A percentile compares a stretch with the other conserved stretches of the same genome.
phyloP scores from a whole-genome alignment of 331 rosid species.

The Quercus tomentella region DNA sequence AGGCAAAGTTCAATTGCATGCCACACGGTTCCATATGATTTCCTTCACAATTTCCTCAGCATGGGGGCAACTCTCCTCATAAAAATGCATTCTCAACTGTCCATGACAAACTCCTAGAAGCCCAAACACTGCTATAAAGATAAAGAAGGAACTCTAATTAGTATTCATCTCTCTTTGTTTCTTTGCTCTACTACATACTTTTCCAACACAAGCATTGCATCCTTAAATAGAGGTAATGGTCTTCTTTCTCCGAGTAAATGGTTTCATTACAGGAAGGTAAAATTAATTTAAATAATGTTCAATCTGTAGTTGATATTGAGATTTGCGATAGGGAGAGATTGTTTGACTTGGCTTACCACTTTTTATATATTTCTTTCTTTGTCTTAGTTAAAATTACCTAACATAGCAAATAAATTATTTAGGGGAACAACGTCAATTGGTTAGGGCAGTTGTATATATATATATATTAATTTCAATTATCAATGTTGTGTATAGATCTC shows the following conservation, averaged over 20 bases:
- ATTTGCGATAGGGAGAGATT: too few species aligned
- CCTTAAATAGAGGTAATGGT: too few species aligned
- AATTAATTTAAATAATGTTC: too few species aligned
- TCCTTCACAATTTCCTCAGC: constrained; percentile 12
- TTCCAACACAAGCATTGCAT: neutral
- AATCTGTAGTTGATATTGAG: too few species aligned
- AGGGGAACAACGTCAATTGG: neutral
- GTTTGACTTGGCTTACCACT: too few species aligned
- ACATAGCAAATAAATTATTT: neutral
- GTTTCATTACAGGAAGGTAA: too few species aligned
- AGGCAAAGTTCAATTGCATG: constrained; percentile 7
- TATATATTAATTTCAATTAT: too few species aligned
- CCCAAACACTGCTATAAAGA: neutral
- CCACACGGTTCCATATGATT: constrained; percentile 15
- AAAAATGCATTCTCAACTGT: constrained; percentile 5
- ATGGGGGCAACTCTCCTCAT: constrained; percentile 18
- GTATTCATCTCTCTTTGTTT: neutral
- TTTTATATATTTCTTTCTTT: neutral
- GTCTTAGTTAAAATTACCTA: neutral
- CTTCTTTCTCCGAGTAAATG: too few species aligned
- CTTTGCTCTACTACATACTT: neutral
- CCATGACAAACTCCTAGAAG: constrained; percentile 7
- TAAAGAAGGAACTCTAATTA: neutral
- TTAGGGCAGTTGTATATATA: neutral
- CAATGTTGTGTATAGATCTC: too few species aligned